phyloP scores from a whole-genome alignment of 257 asterid species.

The Ilex aquifolium region DNA sequence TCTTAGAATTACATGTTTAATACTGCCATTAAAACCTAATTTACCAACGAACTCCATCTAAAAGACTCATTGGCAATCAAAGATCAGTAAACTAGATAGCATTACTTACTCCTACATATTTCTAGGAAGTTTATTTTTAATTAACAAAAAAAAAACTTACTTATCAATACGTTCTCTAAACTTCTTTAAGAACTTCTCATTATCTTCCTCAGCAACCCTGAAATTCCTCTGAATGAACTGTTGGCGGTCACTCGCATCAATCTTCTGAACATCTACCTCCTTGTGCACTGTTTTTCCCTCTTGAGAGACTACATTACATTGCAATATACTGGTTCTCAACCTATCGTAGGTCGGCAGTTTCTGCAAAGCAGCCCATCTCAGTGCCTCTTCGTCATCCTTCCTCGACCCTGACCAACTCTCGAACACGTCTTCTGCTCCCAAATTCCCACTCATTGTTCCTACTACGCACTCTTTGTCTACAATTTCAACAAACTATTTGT shows the following conservation, averaged over 20 bases:
- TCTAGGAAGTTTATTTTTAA: not conserved
- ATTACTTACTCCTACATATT: not conserved
- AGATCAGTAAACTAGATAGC: not conserved
- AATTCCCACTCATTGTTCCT: too few species aligned
- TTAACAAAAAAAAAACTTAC: conserved; percentile 20
- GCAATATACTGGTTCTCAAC: not conserved
- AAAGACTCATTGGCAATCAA: too few species aligned
- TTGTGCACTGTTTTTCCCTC: conserved; percentile 34
- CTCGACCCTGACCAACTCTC: not conserved
- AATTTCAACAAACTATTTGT: too few species aligned
- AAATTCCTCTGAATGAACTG: conserved; percentile 50
- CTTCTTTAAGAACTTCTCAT: conserved; percentile 53
- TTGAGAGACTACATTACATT: conserved; percentile 26
- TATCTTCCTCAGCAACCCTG: conserved; percentile 63
- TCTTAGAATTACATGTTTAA: not conserved
- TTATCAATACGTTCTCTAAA: conserved; percentile 48
- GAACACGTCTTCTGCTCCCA: too few species aligned
- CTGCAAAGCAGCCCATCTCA: conserved; percentile 4
- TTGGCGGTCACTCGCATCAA: conserved; percentile 34
- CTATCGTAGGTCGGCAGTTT: conserved; percentile 7
- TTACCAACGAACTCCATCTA: too few species aligned
- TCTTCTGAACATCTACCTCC: conserved; percentile 51
- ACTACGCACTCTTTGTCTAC: too few species aligned
- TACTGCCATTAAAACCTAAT: not conserved
- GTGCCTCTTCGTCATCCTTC: conserved; percentile 12